phyloP scores from a whole-genome alignment of 768 basidiomycete species.

The Plicaturopsis crispa region DNA sequence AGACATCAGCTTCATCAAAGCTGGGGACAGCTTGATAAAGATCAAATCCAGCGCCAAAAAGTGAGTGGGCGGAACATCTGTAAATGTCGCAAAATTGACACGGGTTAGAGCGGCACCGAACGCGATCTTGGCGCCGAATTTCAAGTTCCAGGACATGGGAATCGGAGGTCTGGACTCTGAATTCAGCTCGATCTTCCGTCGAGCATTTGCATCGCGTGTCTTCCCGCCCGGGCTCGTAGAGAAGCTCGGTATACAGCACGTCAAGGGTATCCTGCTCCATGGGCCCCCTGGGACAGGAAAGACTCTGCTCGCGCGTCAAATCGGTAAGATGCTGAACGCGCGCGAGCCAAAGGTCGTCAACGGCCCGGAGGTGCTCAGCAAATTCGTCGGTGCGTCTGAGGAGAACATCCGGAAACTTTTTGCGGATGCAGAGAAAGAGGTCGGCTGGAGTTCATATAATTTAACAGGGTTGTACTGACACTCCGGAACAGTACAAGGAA shows the following conservation, averaged over 20 bases:
- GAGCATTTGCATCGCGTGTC: slow-evolving; percentile 97
- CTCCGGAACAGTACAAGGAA: slow-evolving; percentile 71
- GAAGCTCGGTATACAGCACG: slow-evolving; percentile 96
- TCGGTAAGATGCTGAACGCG: slow-evolving; percentile 98
- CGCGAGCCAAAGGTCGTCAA: slow-evolving; percentile 97
- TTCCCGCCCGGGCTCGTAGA: slow-evolving; percentile 96
- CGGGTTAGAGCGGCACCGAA: slow-evolving; percentile 72
- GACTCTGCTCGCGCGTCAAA: slow-evolving; percentile 95
- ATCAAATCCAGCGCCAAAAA: slow-evolving; percentile 89
- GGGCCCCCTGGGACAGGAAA: slow-evolving; percentile 99
- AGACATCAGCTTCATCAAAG: slow-evolving; percentile 87
- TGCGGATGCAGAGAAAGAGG: slow-evolving; percentile 98
- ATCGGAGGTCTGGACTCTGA: slow-evolving; percentile 96
- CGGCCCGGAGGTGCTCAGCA: slow-evolving; percentile 95
- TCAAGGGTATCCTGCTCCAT: slow-evolving; percentile 93
- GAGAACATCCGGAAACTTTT: slow-evolving; percentile 98
- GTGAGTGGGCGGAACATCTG: slow-evolving; percentile 35
- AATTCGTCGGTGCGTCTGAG: slow-evolving; percentile 95
- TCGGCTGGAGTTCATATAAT: slow-evolving; percentile 12
- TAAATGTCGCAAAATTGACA: neutral
- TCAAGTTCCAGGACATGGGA: slow-evolving; percentile 99
- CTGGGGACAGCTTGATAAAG: slow-evolving; percentile 72
- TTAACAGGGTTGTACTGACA: slow-evolving; percentile 3
- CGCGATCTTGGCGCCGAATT: slow-evolving; percentile 94
- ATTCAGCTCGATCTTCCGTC: slow-evolving; percentile 94